Conservation (phyloP, 176 grass and related monocot genomes). For the Carex kokanica region DNA sequence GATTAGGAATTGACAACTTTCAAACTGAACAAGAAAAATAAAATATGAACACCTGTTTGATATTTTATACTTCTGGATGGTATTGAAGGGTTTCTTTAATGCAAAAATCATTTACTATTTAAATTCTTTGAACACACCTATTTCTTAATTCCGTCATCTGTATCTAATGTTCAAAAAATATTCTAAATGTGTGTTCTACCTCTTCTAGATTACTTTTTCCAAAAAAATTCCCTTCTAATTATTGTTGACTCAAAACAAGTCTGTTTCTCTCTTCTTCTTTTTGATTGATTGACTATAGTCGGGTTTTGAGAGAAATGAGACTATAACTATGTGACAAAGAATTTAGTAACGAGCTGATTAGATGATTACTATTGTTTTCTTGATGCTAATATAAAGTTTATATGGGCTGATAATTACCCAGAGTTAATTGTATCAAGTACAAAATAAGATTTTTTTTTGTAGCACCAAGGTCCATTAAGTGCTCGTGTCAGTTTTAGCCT, state of each 20-base stretch:
- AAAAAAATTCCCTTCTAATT: background rate
- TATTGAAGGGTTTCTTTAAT: background rate
- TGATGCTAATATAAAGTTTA: background rate
- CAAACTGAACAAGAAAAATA: background rate
- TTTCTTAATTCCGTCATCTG: background rate
- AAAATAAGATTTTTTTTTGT: background rate
- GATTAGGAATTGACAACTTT: background rate
- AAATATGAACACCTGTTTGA: background rate
- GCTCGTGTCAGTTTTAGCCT: background rate
- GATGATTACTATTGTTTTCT: background rate
- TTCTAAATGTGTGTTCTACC: background rate
- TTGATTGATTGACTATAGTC: background rate
- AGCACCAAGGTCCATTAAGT: background rate
- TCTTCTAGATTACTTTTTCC: background rate
- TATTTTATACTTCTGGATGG: background rate
- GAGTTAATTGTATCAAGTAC: background rate
- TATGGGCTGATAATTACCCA: background rate
- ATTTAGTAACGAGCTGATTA: background rate
- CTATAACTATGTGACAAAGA: background rate
- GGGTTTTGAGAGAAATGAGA: background rate
- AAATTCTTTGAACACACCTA: background rate
- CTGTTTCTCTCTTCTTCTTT: background rate
- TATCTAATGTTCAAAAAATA: background rate
- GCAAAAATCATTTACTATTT: background rate
- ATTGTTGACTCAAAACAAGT: background rate